A percentile compares a stretch with the other conserved stretches of the same genome.
phyloP scores from a whole-genome alignment of 345 rosid species.

The Acer yangbiense region DNA sequence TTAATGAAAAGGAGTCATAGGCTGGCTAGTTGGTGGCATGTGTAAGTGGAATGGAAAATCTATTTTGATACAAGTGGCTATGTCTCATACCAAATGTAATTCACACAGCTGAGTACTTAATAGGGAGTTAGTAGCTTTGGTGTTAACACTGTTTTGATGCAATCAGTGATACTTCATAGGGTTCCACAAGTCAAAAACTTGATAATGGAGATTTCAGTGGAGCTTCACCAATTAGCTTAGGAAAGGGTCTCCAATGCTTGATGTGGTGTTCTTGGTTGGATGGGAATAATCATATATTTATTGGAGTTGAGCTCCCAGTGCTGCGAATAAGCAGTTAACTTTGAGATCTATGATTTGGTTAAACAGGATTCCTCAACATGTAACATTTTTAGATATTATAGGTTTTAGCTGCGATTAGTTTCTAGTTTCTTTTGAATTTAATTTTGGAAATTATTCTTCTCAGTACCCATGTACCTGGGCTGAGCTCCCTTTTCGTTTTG shows the following conservation, averaged over 20 bases:
- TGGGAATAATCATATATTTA: slow-evolving; percentile 1
- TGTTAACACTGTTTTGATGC: not conserved
- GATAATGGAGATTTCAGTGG: not conserved
- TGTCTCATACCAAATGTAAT: not conserved
- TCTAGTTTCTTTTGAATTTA: not conserved
- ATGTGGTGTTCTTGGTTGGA: not conserved
- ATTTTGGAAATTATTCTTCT: not conserved
- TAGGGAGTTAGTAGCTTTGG: not conserved
- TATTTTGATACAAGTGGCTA: not conserved
- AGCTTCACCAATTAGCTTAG: not conserved
- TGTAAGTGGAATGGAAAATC: slow-evolving; percentile 1
- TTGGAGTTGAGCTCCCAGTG: not conserved
- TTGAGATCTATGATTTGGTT: not conserved
- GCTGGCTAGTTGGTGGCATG: not conserved
- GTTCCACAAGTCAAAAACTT: not conserved
- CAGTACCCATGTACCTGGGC: not conserved
- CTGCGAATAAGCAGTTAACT: not conserved
- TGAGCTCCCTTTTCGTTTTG: not conserved
- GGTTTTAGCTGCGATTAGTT: not conserved
- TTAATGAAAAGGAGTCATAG: not conserved
- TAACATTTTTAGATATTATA: not conserved
- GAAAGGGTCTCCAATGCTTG: not conserved
- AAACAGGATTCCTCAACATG: not conserved
- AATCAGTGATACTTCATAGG: not conserved
- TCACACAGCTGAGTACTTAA: not conserved